These are phyloP conservation scores for Saccharomycopsis sp. DNA, from an alignment of 805 yeast genomes.

Conservation along the genomic window DNA sequence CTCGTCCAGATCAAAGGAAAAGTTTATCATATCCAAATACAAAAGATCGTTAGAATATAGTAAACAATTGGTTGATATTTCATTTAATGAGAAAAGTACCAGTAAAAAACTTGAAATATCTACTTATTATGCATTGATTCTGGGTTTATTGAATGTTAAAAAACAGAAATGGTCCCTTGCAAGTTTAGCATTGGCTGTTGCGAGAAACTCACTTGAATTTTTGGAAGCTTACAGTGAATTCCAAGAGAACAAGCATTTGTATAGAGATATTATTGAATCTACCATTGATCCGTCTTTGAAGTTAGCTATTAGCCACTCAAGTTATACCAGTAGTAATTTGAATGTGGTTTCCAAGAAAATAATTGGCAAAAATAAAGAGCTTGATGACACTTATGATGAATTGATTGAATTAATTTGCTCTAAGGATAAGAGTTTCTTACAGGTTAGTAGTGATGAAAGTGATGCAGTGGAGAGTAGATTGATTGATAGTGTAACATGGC, in stretches of 20 bases:
- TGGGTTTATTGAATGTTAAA: constrained; percentile 45
- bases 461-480: constrained; percentile 28
- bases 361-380: constrained; percentile 26
- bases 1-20: constrained; percentile 38
- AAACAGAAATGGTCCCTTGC: constrained; percentile 52
- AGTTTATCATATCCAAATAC: constrained; percentile 55
- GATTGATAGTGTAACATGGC: constrained; percentile 45
- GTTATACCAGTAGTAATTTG: constrained; percentile 20
- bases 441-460: constrained; percentile 21
- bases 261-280: constrained; percentile 50
- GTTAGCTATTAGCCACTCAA: constrained; percentile 40
- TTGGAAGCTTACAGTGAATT: constrained; percentile 32
- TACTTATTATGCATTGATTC: constrained; percentile 42
- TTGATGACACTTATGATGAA: constrained; percentile 25
- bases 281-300: constrained; percentile 61
- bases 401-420: constrained; percentile 35
- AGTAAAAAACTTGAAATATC: constrained; percentile 22
- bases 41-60: constrained; percentile 51
- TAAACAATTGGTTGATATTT: constrained; percentile 30
- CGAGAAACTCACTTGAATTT: constrained; percentile 54
- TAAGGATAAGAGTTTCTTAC: constrained; percentile 27
- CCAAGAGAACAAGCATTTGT: constrained; percentile 27
- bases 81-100: constrained; percentile 5
- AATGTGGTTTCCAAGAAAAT: constrained; percentile 22
- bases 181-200: constrained; percentile 46